Base-by-base conservation (phyloP, 129 eudicot species). In the Tanacetum coccineum region DNA sequence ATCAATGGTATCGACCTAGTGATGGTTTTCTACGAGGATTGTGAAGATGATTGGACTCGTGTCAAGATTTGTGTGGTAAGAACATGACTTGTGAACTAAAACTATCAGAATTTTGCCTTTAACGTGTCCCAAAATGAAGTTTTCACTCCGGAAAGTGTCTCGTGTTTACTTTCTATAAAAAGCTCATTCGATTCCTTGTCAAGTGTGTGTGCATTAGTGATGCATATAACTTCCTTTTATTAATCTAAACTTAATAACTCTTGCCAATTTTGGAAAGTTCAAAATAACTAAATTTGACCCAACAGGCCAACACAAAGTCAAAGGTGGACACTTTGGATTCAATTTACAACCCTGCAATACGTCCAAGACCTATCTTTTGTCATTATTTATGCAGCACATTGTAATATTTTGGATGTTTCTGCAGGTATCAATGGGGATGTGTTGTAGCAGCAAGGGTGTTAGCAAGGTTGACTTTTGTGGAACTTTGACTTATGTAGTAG, bases 1-100 rank as follows among this genome's bases (percentile, higher is more conserved):
- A 39, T 68, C 74, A 49, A 40, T 67, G 74, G 74, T 60, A 57
- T 59, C 70, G 40, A 8, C 12, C 79, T 13, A 68, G 47, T 18
- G 79, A 75, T 25, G 69, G 79, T 10, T 75, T 63, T 49, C 19
- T 67, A 67, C 74, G 59, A 75, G 74, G 79, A 75, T 60, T 75
- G 25, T 75, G 70, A 75, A 67, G 54, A 68, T 3, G 64, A 36
- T 60, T 0, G 68, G 14, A 21, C 17, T 75, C 45, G 0, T n/a
- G n/a, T n/a, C n/a, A n/a, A 8, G 53, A 54, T 60, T 32, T 18
- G 42, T 18, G 68, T 68, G 64, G 79, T 67, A 75, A 59, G 68
- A 58, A 58, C 46, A 25, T 73, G 57, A 21, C 1, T 12, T 53
- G 30, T 39, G 42, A n/a, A 12, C 9, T 18, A 10, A 51, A 20